These are phyloP conservation scores for Plenodomus tracheiphilus DNA, from an alignment of 2,329 filamentous ascomycete genomes.

Conservation along the genomic window DNA sequence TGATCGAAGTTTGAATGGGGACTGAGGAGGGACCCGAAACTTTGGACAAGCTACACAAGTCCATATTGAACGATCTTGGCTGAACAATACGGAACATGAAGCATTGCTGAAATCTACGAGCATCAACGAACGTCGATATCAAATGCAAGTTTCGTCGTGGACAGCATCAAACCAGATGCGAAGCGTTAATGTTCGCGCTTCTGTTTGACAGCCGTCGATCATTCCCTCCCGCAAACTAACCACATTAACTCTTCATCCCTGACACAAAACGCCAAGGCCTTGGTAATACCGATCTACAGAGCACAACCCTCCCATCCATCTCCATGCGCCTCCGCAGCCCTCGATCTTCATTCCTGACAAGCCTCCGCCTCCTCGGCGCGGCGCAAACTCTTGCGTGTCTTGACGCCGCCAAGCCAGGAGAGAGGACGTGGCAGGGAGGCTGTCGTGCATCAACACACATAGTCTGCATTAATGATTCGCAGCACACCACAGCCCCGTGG, in stretches of 20 bases:
- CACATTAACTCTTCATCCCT: not conserved
- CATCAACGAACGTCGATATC: not conserved
- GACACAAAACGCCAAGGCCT: not conserved
- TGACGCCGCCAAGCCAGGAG: constrained; percentile 6
- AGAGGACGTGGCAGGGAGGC: not conserved
- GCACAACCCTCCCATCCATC: constrained; percentile 1
- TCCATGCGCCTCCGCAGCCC: not conserved
- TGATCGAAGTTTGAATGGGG: not conserved
- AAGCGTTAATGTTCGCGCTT: not conserved
- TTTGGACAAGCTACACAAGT: not conserved
- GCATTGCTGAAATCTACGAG: not conserved
- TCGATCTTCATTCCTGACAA: constrained; percentile 10
- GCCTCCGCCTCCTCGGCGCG: constrained; percentile 17
- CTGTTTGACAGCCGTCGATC: not conserved
- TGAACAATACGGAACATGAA: not conserved
- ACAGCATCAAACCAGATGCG: not conserved
- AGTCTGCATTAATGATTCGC: constrained; percentile 6
- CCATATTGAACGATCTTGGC: not conserved
- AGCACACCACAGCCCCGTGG: constrained; percentile 2
- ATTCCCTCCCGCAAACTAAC: not conserved
- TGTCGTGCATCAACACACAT: constrained; percentile 4
- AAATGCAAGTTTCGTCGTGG: not conserved
- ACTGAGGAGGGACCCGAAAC: not conserved
- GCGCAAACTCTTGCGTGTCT: constrained; percentile 9
- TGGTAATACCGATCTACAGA: not conserved